phyloP scores from a whole-genome alignment of 805 yeast species.

The Candida ovalis region DNA sequence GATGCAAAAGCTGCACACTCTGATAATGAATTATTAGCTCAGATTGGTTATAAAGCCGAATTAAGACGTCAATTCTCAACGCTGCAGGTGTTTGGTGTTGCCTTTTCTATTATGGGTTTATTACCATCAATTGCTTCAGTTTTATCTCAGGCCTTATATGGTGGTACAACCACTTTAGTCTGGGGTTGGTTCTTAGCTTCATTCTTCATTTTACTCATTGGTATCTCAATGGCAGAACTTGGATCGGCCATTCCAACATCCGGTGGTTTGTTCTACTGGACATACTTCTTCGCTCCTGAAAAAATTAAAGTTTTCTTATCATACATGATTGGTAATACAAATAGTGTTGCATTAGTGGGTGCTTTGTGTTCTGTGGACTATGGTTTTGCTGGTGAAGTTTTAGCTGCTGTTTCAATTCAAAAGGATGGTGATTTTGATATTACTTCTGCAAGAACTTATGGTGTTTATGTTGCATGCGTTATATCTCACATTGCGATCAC shows the following conservation, averaged over 20 bases:
- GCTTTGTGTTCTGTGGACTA: constrained; percentile 67
- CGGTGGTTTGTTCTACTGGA: constrained; percentile 72
- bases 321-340: constrained; percentile 62
- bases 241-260: constrained; percentile 71
- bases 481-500: constrained; percentile 49
- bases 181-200: constrained; percentile 75
- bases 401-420: constrained; percentile 51
- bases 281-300: constrained; percentile 62
- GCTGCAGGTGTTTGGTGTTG: constrained; percentile 64
- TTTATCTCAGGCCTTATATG: constrained; percentile 52
- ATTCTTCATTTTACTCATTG: constrained; percentile 51
- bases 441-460: constrained; percentile 53
- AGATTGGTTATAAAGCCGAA: constrained; percentile 71
- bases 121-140: constrained; percentile 65
- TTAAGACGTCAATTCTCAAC: constrained; percentile 57
- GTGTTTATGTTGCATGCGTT: constrained; percentile 61
- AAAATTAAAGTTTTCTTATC: constrained; percentile 47
- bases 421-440: constrained; percentile 53
- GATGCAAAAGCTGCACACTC: not conserved
- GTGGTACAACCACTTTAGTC: constrained; percentile 55
- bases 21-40: constrained; percentile 38
- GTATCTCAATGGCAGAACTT: constrained; percentile 61
- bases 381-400: constrained; percentile 60
- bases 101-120: constrained; percentile 70
- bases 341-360: constrained; percentile 61